Evolutionary conservation across 257 asterid genomes (phyloP), one percentile per base, ranked within the genome.

Genomic region (Primulina huaijiensis): DNA sequence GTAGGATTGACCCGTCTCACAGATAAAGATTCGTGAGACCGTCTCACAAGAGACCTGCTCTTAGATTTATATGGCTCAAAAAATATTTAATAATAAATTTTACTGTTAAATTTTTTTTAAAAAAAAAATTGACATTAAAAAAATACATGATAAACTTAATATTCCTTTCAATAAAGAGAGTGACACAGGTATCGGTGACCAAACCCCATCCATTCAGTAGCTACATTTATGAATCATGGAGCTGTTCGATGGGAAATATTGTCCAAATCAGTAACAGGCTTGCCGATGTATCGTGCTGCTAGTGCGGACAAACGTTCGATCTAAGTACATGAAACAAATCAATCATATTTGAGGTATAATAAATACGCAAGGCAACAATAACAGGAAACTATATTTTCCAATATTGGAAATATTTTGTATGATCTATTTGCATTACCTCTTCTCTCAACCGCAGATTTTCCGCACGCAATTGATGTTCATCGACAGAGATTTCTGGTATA

Each of bases 371-470:
- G n/a, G n/a, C n/a, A 12, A 9, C 1, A 12, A 1, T 14, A 14
- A 46, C 4, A 3, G 11, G 11, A 35, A 8, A 35, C 11, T 35
- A 35, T 6, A 7, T 35, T 35, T 8, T 35, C 10, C 11, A 46
- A 46, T 46, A 46, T 43, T 43, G 53, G 1, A 43, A 43, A 43
- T 43, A 11, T 12, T 12, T 12, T 11, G n/a, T 43, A 17, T 68
- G 69, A 20, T 62, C 16, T 1, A 20, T 56, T 29, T 17, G 62
- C 27, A 2, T 9, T 71, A 83, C 92, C 86, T 87, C 86, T 25
- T 79, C 75, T 72, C 77, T 67, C 12, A 82, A 43, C 5, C 74
- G 74, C 27, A 75, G 80, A 46, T 78, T 81, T 19, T 83, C 85
- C 8, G 75, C 65, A 55, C 73, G 72, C 4, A 85, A 27, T 27